Evolutionary conservation across 31 red algal genomes (phyloP), one percentile per base, ranked within the genome.

Genomic region (Asparagopsis taxiformis): DNA sequence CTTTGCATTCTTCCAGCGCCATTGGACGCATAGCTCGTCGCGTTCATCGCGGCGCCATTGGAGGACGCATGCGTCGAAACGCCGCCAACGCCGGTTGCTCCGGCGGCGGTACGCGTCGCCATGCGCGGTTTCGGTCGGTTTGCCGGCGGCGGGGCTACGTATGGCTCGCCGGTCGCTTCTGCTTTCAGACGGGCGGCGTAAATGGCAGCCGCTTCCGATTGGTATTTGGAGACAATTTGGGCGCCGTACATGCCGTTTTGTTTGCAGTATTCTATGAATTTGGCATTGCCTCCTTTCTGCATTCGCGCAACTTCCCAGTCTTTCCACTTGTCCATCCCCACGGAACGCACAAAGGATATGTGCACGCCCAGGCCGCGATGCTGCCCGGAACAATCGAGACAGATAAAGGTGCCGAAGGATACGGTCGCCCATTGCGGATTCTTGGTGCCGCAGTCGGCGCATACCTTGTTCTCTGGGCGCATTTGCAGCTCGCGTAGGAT

Each of bases 391-490:
- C 95, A 98, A 32, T 91, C 90, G 9, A 98, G 77, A 59, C 95
- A 98, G 53, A 98, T 98, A 62, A 98, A 94, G 17, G 95, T 94
- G 21, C 95, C 95, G 66, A 80, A 98, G 6, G 84, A 87, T 26
- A 98, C 95, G 4, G 90, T 98, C 17, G 95, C 90, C 95, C 95
- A 98, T 74, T 98, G 90, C 16, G 95, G 95, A 67, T 98, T 93
- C 32, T 69, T 72, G 8, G 92, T 72, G 1, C 84, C 92, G 63
- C 92, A 95, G 72, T 95, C 92, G 28, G 81, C 85, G 68, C 92
- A 95, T 46, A 64, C 50, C 37, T 77, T 76, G 74, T 92, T 92
- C 51, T 85, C 88, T n/a, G 88, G 88, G 25, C 75, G 74, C 62
- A 72, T 72, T 37, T 89, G 85, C 6, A 89, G 63, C 44, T 89